Base-by-base conservation (phyloP, 2,329 filamentous ascomycete genomes). In the Arthrobotrys sinensis region DNA sequence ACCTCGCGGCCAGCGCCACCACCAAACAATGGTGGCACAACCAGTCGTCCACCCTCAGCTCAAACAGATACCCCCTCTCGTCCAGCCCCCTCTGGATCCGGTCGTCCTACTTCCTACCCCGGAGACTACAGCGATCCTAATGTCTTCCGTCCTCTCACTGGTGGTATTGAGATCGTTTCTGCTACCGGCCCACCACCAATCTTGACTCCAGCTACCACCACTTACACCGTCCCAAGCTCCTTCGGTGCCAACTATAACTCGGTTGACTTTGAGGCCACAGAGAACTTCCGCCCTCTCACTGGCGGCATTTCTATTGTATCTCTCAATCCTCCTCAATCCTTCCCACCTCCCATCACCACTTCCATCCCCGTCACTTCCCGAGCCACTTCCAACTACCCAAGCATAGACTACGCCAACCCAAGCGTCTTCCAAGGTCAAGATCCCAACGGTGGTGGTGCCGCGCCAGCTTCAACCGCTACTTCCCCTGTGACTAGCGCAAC, bases 271-370 rank as follows among this genome's bases (percentile, higher is more conserved):
- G 45, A 57, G 14, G 67, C 67, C n/a, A 40, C 75, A 14, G 67
- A 78, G 53, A 78, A 78, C 45, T 78, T 78, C 53, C 52, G 60
- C 34, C 60, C 75, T 50, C 62, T 62, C 28, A 53, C 62, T n/a
- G 62, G 57, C 3, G 32, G 40, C 14, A 45, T 78, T 24, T 16
- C 34, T 7, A 78, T 78, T 32, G 75, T 63, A 16, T 72, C 75
- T 16, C 38, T 78, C 32, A 57, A 46, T 19, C 43, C 75, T 32
- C 67, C 75, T 19, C 75, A 78, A 50, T 19, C 67, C 45, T 78
- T 78, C 75, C 52, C 75, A 40, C 45, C 60, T 5, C 43, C 75
- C 34, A 72, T 72, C 62, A 53, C 67, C 45, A 78, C 67, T 14
- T 62, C 62, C 45, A 72, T 72, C 36, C 75, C 75, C 4, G 62